A percentile compares a stretch with the other conserved stretches of the same genome.
Evolutionary conservation across 176 grass and related monocot genomes (phyloP).

Genomic region (Alopecurus myosuroides): DNA sequence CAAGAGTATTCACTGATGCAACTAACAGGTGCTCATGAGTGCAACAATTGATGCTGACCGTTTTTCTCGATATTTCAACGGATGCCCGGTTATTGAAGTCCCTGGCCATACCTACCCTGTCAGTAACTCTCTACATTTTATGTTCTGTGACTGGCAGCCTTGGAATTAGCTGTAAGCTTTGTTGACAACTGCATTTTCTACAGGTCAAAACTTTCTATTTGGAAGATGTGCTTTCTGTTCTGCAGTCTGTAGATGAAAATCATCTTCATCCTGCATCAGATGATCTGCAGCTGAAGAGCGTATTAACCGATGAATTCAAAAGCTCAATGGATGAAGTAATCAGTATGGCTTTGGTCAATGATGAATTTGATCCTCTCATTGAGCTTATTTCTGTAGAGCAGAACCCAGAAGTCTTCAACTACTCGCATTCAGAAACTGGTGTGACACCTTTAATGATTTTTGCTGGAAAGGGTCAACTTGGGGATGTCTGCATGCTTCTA

Average conservation of each 20-base stretch:
- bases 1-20: conserved; percentile 27
- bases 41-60: conserved; percentile 84
- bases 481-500: conserved; percentile 91
- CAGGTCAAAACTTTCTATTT: conserved; percentile 95
- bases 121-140: conserved; percentile 33
- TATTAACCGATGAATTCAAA: conserved; percentile 66
- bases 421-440: conserved; percentile 81
- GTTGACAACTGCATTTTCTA: conserved; percentile 12
- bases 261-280: conserved; percentile 44
- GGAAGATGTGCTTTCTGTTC: conserved; percentile 89
- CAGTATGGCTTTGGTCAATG: conserved; percentile 68
- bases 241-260: conserved; percentile 59
- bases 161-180: conserved; percentile 7
- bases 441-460: conserved; percentile 92
- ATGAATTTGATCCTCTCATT: conserved; percentile 86
- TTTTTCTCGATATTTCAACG: conserved; percentile 91
- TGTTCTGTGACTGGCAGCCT: conserved; percentile 1
- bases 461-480: conserved; percentile 75
- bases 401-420: conserved; percentile 69
- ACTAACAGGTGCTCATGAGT: conserved; percentile 90
- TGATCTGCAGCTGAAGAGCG: conserved; percentile 27
- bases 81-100: conserved; percentile 90
- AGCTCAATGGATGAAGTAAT: conserved; percentile 90
- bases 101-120: conserved; percentile 95
- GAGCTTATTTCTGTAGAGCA: conserved; percentile 81